phyloP scores from a whole-genome alignment of 768 basidiomycete species.

The Amanita inopinata region DNA sequence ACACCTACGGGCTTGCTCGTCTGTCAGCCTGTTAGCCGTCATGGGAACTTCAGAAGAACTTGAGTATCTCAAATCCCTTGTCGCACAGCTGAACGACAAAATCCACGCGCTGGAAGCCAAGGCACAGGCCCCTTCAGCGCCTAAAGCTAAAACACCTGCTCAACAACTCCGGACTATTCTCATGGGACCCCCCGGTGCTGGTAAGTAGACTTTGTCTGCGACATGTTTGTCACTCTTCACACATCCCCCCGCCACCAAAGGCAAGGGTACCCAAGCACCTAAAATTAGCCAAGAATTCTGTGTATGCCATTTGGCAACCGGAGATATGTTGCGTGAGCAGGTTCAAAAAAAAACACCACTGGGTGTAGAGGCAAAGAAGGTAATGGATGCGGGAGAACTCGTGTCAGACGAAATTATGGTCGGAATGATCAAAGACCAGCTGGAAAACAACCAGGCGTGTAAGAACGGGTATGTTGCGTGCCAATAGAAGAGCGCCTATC shows the following conservation, averaged over 20 bases:
- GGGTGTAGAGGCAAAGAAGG: conserved; percentile 89
- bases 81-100: conserved; percentile 84
- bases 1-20: conserved; percentile 12
- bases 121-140: conserved; percentile 35
- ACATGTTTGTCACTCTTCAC: background rate
- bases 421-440: conserved; percentile 92
- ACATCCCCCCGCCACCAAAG: conserved; percentile 30
- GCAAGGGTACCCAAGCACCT: conserved; percentile 98
- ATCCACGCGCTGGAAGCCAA: conserved; percentile 70
- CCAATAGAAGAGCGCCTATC: conserved; percentile 1
- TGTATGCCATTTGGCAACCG: conserved; percentile 96
- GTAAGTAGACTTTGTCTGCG: conserved; percentile 33
- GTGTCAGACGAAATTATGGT: conserved; percentile 97
- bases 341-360: conserved; percentile 80
- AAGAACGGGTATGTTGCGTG: conserved; percentile 76
- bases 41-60: conserved; percentile 75
- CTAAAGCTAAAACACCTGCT: conserved; percentile 42
- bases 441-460: conserved; percentile 87
- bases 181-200: conserved; percentile 94
- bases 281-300: conserved; percentile 88
- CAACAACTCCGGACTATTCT: conserved; percentile 85
- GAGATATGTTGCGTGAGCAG: conserved; percentile 97
- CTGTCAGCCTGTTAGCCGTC: conserved; percentile 12
- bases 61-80: conserved; percentile 90
- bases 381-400: conserved; percentile 95